Percentiles rank a stretch among this genome's conserved stretches.
These are phyloP conservation scores for Aurifilum marmelostoma DNA, from an alignment of 2,329 filamentous ascomycete genomes.

Conservation along the genomic window DNA sequence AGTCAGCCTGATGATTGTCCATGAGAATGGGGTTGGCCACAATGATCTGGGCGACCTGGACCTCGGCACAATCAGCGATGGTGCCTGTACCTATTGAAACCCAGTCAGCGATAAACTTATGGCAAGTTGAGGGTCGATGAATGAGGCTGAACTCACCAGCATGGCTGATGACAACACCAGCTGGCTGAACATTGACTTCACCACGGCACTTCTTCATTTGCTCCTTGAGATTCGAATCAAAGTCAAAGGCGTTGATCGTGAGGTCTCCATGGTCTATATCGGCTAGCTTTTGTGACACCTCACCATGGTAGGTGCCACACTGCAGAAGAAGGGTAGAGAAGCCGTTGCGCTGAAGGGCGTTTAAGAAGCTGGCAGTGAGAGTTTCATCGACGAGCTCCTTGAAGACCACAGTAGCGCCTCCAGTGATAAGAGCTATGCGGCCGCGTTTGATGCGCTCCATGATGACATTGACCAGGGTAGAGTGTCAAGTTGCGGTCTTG, in stretches of 20 bases:
- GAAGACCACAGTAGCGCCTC: conserved; percentile 91
- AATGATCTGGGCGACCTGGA: conserved; percentile 78
- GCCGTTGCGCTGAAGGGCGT: conserved; percentile 56
- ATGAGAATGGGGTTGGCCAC: conserved; percentile 83
- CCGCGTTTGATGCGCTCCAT: conserved; percentile 14
- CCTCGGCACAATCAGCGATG: conserved; percentile 79
- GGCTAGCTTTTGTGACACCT: conserved; percentile 47
- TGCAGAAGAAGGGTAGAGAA: conserved; percentile 80
- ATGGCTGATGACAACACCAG: conserved; percentile 84
- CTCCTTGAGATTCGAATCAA: conserved; percentile 62
- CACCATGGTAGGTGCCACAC: conserved; percentile 70
- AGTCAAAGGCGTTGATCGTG: conserved; percentile 65
- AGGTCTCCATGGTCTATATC: conserved; percentile 40
- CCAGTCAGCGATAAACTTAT: background rate
- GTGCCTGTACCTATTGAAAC: conserved; percentile 74
- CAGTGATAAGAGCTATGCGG: conserved; percentile 77
- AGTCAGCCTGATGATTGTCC: conserved; percentile 88
- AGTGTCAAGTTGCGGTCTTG: background rate
- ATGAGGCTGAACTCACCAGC: conserved; percentile 65
- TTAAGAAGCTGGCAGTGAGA: conserved; percentile 65
- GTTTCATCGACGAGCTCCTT: conserved; percentile 68
- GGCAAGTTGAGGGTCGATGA: background rate
- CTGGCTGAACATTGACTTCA: conserved; percentile 48
- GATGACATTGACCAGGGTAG: background rate
- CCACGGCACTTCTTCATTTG: conserved; percentile 62